Base-by-base conservation (phyloP, 306 rosid genomes). In the Urtica urens region DNA sequence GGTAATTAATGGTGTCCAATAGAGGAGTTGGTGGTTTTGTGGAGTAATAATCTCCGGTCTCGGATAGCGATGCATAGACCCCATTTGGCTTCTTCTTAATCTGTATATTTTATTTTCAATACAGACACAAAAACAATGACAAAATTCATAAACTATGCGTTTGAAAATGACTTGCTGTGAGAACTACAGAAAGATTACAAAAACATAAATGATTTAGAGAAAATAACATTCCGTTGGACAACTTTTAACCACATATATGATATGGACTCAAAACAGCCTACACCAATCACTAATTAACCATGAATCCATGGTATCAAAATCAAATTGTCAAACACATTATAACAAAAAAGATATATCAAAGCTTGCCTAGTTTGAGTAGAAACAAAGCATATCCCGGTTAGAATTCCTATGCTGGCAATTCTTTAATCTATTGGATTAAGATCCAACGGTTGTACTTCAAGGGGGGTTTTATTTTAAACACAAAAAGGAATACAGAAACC, bases 21-120 rank as follows among this genome's bases (percentile, higher is more conserved):
- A 92, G 69, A 40, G 99, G 96, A 55, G 99, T 92, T 24, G 94
- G 93, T 6, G 94, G 99, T 58, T 94, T 77, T 33, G 73, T 78
- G 2, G 94, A 73, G 37, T 75, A 63, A 51, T 79, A 92, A 44
- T 86, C 96, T 1, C 63, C 96, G 1, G 13, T 76, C 46, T 79
- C 96, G 33, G 99, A 73, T 11, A 79, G 72, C 54, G 99, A 79
- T 39, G 96, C 94, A 73, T 55, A 58, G 25, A 85, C 60, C 65
- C 77, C 74, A 71, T 38, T 26, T 53, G 66, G 35, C 73, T 53
- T 73, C 69, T 71, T 82, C 74, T 59, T 76, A 24, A 57, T 71
- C 92, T 87, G 59, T 38, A 42, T 53, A 33, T 33, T 38, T 52
- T 26, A 43, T 31, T 38, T 51, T 14, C 24, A 15, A 13, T 25